Percentiles rank a stretch among this genome's conserved stretches.
phyloP scores from a whole-genome alignment of 805 yeast species.

The Alloascoidea africana region DNA sequence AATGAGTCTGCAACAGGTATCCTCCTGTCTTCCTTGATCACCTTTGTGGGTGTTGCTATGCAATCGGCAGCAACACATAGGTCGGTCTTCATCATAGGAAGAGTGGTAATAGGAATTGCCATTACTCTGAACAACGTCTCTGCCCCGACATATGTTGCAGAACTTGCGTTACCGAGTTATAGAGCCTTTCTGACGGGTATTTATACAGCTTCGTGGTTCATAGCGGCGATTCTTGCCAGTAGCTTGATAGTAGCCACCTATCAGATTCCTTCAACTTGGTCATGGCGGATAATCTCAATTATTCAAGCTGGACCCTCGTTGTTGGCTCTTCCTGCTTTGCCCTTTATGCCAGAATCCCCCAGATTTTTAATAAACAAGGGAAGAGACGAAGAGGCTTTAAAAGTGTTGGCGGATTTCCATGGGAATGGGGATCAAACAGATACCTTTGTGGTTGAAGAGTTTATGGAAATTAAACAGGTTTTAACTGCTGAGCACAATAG shows the following conservation, averaged over 20 bases:
- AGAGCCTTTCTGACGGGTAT: neutral
- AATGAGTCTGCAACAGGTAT: neutral
- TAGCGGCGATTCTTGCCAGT: neutral
- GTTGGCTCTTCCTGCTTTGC: conserved; percentile 18
- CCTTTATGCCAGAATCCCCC: conserved; percentile 34
- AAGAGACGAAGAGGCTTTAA: conserved; percentile 26
- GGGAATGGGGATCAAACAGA: conserved; percentile 21
- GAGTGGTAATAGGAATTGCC: conserved; percentile 23
- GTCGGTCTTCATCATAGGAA: conserved; percentile 21
- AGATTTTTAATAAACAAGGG: conserved; percentile 27
- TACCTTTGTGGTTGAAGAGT: neutral
- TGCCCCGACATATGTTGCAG: conserved; percentile 22
- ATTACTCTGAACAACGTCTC: conserved; percentile 16
- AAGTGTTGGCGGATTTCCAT: conserved; percentile 23
- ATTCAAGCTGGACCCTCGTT: conserved; percentile 2
- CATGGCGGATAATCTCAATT: neutral
- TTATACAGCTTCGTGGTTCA: neutral
- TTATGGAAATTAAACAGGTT: neutral
- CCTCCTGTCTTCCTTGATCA: neutral
- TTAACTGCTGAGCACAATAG: neutral
- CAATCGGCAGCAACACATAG: conserved; percentile 23
- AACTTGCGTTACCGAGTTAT: conserved; percentile 11
- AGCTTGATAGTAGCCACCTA: neutral
- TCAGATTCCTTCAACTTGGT: neutral
- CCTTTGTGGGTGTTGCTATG: conserved; percentile 18